Evolutionary conservation across 2,329 filamentous ascomycete species (phyloP).

Genomic region (Trichophyton mentagrophytes): DNA sequence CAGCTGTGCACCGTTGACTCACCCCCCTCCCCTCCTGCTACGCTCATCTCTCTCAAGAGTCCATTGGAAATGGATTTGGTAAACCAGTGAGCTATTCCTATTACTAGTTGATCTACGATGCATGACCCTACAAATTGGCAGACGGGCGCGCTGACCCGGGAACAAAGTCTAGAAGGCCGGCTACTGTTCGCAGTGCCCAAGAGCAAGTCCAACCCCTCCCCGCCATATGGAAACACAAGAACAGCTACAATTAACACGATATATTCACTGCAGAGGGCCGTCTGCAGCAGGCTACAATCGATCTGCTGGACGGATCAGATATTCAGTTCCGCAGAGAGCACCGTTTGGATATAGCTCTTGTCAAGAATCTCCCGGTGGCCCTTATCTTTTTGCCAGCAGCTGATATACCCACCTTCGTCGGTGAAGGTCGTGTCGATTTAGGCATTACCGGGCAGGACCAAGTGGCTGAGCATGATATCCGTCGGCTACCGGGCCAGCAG

Average conservation of each 20-base stretch:
- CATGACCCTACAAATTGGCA: neutral
- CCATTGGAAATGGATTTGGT: constrained; percentile 44
- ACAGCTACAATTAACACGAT: constrained; percentile 42
- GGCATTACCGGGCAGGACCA: constrained; percentile 93
- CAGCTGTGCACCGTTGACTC: neutral
- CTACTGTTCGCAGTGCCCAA: constrained; percentile 97
- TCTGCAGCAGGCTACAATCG: constrained; percentile 73
- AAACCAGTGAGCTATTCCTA: constrained; percentile 41
- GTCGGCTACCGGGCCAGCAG: constrained; percentile 24
- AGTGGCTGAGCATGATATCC: constrained; percentile 74
- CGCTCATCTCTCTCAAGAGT: neutral
- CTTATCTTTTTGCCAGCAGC: constrained; percentile 94
- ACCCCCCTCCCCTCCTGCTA: neutral
- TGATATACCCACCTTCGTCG: constrained; percentile 95
- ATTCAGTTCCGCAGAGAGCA: constrained; percentile 94
- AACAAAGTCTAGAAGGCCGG: constrained; percentile 70
- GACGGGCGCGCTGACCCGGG: constrained; percentile 15
- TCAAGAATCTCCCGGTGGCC: constrained; percentile 91
- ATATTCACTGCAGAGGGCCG: constrained; percentile 59
- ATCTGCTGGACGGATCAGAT: constrained; percentile 84
- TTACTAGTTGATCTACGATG: neutral
- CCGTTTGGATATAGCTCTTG: constrained; percentile 89
- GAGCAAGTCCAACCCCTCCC: constrained; percentile 54
- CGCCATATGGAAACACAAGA: constrained; percentile 64
- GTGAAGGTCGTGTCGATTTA: constrained; percentile 82